Evolutionary conservation across 331 rosid genomes (phyloP).

Genomic region (Telfairia occidentalis): DNA sequence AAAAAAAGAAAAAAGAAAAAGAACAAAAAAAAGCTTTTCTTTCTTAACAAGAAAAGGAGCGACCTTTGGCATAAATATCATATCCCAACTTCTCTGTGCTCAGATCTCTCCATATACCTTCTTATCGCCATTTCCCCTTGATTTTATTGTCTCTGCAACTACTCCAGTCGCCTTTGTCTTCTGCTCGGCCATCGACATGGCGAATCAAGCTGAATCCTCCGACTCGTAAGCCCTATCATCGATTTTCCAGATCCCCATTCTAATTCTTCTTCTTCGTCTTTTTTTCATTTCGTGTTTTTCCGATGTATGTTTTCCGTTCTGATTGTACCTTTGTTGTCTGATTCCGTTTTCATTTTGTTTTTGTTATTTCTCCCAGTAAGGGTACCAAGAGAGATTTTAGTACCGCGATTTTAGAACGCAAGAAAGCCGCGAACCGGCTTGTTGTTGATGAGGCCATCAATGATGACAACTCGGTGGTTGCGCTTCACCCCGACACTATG

Average conservation of each 20-base stretch:
- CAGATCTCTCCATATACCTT: constrained; percentile 22
- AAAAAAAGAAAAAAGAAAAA: background rate
- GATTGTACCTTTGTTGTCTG: background rate
- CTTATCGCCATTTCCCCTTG: background rate
- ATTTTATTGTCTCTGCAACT: background rate
- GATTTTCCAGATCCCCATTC: constrained; percentile 30
- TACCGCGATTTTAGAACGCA: constrained; percentile 88
- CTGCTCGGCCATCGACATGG: constrained; percentile 26
- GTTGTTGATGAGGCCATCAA: constrained; percentile 85
- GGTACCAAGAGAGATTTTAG: constrained; percentile 80
- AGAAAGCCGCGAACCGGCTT: constrained; percentile 83
- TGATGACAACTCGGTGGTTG: constrained; percentile 92
- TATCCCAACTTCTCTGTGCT: constrained; percentile 2
- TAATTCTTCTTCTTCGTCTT: background rate
- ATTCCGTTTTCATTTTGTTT: background rate
- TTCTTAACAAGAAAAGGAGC: constrained; percentile 51
- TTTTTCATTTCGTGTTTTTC: background rate
- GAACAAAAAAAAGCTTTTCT: constrained; percentile 31
- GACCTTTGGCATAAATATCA: constrained; percentile 27
- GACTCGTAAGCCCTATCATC: constrained; percentile 42
- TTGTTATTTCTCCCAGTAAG: constrained; percentile 35
- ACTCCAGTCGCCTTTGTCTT: constrained; percentile 9
- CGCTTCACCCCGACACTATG: constrained; percentile 91
- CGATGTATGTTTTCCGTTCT: background rate
- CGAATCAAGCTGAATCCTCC: constrained; percentile 67